Base-by-base conservation (phyloP, 805 yeast species). In the Sugiyamaella mastotermitis region DNA sequence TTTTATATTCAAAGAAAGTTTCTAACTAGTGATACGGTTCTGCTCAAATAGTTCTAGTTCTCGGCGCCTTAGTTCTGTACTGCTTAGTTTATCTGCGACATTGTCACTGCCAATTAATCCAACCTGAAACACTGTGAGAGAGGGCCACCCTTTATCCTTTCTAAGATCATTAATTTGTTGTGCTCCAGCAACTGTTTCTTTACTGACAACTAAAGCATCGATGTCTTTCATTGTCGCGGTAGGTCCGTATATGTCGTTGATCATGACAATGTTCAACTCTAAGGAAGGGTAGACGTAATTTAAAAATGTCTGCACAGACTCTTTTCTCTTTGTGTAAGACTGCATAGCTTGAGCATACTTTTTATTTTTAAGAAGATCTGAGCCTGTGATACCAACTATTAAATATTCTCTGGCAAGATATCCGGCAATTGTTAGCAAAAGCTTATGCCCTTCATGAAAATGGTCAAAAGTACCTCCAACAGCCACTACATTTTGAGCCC, bases 401-500 rank as follows among this genome's bases (percentile, higher is more conserved):
- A 92, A 62, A 16, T 59, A 62, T 2, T 57, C 49, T 2, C 60
- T 51, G 0, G 94, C 68, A 5, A 84, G 47, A 52, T 78, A 86
- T 0, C 78, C 75, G 0, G 94, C 69, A 42, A 83, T 66, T 0
- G 92, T 78, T 7, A 92, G 66, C 19, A 92, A 65, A 20, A 92
- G 80, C 57, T 83, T 85, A 61, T 92, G 99, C 0, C 97, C 99
- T 54, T 83, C 94, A 51, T 92, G 99, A 25, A 92, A 55, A 61
- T 92, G 97, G 55, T 92, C 99, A 63, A 92, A 92, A 0, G 98
- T 92, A 0, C 99, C 99, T 0, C 98, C 98, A 1, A 90, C 78
- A 0, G 95, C 60, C 3, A 49, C 55, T 4, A 43, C 46, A 22
- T 44, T 28, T 23, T 37, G 34, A n/a, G 25, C 40, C 30, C 33